Percentiles rank a stretch among this genome's conserved stretches.
Evolutionary conservation across 2,329 filamentous ascomycete genomes (phyloP).

Genomic region (Fusarium robinianum): DNA sequence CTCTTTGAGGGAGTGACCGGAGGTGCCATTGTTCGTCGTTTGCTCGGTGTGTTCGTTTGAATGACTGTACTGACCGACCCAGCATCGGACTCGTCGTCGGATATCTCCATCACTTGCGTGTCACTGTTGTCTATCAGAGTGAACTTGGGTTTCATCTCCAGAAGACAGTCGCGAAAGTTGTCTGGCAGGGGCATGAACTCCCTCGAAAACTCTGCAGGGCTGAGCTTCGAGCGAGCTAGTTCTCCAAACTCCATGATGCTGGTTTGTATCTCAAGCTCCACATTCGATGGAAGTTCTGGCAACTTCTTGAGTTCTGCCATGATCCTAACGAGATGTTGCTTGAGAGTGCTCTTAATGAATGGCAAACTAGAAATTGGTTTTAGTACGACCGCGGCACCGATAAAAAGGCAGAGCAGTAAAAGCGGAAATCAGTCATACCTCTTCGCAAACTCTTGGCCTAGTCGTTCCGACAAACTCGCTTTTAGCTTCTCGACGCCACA

Average conservation of each 20-base stretch:
- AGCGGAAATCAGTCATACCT: slow-evolving; percentile 44
- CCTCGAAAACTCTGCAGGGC: slow-evolving; percentile 48
- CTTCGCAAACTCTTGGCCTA: slow-evolving; percentile 58
- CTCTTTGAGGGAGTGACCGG: slow-evolving; percentile 44
- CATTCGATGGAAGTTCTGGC: slow-evolving; percentile 70
- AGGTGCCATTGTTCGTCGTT: slow-evolving; percentile 36
- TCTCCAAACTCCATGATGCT: slow-evolving; percentile 62
- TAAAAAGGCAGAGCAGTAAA: no score
- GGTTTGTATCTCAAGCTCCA: slow-evolving; percentile 66
- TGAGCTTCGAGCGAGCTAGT: slow-evolving; percentile 55
- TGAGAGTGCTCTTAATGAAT: slow-evolving; percentile 58
- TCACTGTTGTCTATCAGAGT: slow-evolving; percentile 47
- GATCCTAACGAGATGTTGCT: slow-evolving; percentile 55
- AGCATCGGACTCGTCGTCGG: slow-evolving; percentile 46
- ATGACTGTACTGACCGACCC: slow-evolving; percentile 30
- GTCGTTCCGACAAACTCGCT: slow-evolving; percentile 55
- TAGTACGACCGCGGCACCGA: slow-evolving; percentile 4
- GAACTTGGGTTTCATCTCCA: slow-evolving; percentile 53
- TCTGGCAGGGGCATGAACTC: slow-evolving; percentile 53
- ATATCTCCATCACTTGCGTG: slow-evolving; percentile 44
- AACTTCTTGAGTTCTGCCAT: slow-evolving; percentile 59
- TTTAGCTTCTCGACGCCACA: slow-evolving; percentile 60
- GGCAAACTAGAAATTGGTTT: slow-evolving; percentile 48
- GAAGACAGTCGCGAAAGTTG: slow-evolving; percentile 55
- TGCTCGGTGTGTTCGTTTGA: slow-evolving; percentile 35